A percentile compares a stretch with the other conserved stretches of the same genome.
These are phyloP conservation scores for Chlamydomonas sphaeroides DNA, from an alignment of 139 green algal species.

Conservation along the genomic window DNA sequence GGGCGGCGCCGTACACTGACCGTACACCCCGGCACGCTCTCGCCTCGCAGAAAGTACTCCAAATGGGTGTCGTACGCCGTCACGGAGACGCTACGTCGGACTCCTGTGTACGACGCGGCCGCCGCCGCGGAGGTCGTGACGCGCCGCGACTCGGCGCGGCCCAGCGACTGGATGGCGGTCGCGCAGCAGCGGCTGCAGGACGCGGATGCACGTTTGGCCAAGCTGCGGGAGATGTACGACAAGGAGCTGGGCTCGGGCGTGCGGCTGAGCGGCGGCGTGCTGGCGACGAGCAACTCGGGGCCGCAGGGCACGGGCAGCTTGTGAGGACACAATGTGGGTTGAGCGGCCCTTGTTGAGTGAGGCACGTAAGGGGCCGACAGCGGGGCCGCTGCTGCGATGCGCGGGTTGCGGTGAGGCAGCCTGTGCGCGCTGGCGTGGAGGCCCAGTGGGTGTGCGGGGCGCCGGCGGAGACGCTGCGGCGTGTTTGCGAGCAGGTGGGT, in stretches of 20 bases:
- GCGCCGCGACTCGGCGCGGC: not conserved
- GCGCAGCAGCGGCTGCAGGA: slow-evolving; percentile 4
- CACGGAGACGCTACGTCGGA: slow-evolving; percentile 43
- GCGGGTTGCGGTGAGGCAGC: no score
- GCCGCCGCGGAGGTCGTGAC: slow-evolving; percentile 16
- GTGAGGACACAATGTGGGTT: no score
- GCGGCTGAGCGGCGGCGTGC: slow-evolving; percentile 18
- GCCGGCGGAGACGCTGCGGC: no score
- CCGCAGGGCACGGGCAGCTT: slow-evolving; percentile 9
- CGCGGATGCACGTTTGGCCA: slow-evolving; percentile 12
- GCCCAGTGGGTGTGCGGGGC: no score
- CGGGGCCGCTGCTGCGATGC: no score
- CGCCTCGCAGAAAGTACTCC: slow-evolving; percentile 45
- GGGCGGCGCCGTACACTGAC: no score
- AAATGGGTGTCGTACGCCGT: slow-evolving; percentile 65
- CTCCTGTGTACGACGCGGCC: slow-evolving; percentile 44
- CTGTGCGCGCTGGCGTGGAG: no score
- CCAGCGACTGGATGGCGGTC: not conserved
- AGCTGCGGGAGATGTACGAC: slow-evolving; percentile 36
- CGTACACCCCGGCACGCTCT: no score
- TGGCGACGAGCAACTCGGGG: slow-evolving; percentile 27
- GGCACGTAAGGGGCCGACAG: no score
- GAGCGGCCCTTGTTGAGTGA: no score
- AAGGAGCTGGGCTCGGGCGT: slow-evolving; percentile 24
- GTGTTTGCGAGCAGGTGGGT: no score